A percentile compares a stretch with the other conserved stretches of the same genome.
Conservation (phyloP, 306 rosid species). For the Pyrus bretschneideri region DNA sequence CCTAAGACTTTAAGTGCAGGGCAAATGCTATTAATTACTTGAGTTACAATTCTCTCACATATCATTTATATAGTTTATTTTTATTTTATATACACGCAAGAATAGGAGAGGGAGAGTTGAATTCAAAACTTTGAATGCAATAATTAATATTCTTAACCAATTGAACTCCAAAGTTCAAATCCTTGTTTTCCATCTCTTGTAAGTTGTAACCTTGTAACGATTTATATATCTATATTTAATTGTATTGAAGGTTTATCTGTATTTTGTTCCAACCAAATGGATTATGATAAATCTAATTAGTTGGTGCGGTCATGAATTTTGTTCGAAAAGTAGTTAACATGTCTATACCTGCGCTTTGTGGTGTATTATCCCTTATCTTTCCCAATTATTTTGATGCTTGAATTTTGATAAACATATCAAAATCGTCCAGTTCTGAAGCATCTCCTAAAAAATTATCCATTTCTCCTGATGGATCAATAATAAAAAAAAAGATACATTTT, state of each 20-base stretch:
- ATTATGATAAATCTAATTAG: not conserved
- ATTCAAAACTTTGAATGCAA: too few species aligned
- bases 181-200: not conserved
- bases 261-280: not conserved
- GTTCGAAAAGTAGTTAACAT: not conserved
- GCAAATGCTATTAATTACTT: too few species aligned
- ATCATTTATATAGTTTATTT: too few species aligned
- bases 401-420: too few species aligned
- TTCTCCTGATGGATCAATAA: not conserved
- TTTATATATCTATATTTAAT: not conserved
- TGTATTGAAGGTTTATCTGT: not conserved
- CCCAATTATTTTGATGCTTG: too few species aligned
- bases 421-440: not conserved
- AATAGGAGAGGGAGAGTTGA: too few species aligned
- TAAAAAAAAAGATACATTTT: too few species aligned
- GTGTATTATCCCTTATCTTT: too few species aligned
- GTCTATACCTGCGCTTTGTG: not conserved
- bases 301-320: not conserved
- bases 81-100: too few species aligned
- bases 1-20: too few species aligned
- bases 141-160: too few species aligned
- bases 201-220: not conserved
- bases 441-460: not conserved
- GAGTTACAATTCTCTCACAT: too few species aligned
- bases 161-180: not conserved